Evolutionary conservation across 306 rosid genomes (phyloP), one percentile per base, ranked within the genome.

Genomic region (Glycine soja): DNA sequence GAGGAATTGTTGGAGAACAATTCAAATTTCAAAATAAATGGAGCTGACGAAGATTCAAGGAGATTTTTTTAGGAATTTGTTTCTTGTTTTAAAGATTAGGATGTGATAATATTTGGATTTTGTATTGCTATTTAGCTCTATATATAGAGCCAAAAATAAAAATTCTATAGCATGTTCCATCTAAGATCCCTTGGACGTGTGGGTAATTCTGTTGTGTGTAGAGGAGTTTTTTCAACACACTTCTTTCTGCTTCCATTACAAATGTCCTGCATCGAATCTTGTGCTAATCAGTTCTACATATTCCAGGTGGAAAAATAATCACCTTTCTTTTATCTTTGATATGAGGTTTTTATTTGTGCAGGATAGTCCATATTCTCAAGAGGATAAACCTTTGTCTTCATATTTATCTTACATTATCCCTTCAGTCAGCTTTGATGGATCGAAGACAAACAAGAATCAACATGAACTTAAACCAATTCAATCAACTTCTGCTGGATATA

Each of bases 331-430:
- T 42, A 73, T 42, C 30, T 34, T 47, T 90, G 88, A 89, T 84
- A 80, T 70, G 77, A 78, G 54, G 51, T 81, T 85, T 87, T 74
- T 72, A 65, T 87, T 38, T 87, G 79, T 82, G 84, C 88, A 96
- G 99, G 91, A 72, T 88, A 84, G 85, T 76, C 69, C 88, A 3
- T 59, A 81, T 69, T 50, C 91, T 76, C 52, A 84, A 84, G 93
- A 80, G 78, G 86, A 77, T 51, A 90, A 85, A 81, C 81, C 93
- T 36, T n/a, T 80, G 51, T 88, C 97, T 40, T 90, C 98, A 0
- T 93, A 93, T 78, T 85, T 96, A 69, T 90, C 97, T 50, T 54
- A 86, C 80, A 42, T 88, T 75, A 83, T 88, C 43, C 93, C 97
- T 32, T 90, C 94, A 45, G 66, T 72, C 30, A 80, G 85, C 80